Evolutionary conservation across 2,329 filamentous ascomycete species (phyloP).

Genomic region (Esteya vermicola): DNA sequence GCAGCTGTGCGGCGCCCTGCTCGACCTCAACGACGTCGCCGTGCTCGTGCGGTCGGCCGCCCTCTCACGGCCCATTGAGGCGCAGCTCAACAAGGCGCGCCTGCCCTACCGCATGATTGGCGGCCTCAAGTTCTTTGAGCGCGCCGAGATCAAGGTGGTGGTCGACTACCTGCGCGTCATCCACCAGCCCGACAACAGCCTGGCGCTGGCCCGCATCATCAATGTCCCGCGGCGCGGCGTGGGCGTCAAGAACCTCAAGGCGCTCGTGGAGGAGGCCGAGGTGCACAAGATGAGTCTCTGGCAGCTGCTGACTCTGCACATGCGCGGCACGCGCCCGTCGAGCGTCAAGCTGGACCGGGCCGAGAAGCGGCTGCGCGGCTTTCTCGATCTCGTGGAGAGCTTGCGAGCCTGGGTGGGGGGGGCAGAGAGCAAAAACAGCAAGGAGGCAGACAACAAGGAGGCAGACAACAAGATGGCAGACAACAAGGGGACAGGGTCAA

Average conservation of each 20-base stretch:
- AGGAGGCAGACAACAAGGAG: background rate
- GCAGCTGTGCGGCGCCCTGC: slow-evolving; percentile 56
- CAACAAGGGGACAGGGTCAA: background rate
- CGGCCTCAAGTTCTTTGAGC: slow-evolving; percentile 82
- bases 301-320: slow-evolving; percentile 49
- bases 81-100: slow-evolving; percentile 63
- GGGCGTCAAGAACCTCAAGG: slow-evolving; percentile 64
- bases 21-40: slow-evolving; percentile 66
- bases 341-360: slow-evolving; percentile 34
- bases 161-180: slow-evolving; percentile 82
- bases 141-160: slow-evolving; percentile 73
- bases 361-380: slow-evolving; percentile 36
- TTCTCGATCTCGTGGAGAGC: slow-evolving; percentile 25
- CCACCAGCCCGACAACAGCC: slow-evolving; percentile 73
- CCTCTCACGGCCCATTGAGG: slow-evolving; percentile 76
- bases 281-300: slow-evolving; percentile 56
- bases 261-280: slow-evolving; percentile 64
- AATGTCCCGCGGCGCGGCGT: slow-evolving; percentile 73
- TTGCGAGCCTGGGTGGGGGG: background rate
- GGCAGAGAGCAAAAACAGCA: background rate
- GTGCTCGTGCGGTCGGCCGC: slow-evolving; percentile 76
- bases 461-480: slow-evolving; percentile 10
- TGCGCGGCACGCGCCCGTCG: slow-evolving; percentile 30
- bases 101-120: slow-evolving; percentile 87
- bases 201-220: slow-evolving; percentile 69